Conservation (phyloP, 306 rosid genomes). For the Neltuma alba region DNA sequence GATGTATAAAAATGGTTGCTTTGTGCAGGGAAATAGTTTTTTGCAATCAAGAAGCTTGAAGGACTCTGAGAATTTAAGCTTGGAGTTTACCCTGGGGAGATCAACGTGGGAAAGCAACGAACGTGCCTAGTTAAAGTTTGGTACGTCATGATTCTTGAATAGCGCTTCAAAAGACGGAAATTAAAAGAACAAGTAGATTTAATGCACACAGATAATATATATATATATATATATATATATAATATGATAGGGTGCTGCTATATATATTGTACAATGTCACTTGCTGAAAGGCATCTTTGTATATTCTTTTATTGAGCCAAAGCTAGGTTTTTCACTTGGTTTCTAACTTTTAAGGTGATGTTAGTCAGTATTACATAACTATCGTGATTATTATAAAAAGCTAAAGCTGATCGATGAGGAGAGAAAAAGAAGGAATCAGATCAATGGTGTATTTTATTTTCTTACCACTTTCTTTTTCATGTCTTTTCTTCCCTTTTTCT, state of each 20-base stretch:
- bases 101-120: slow-evolving; percentile 51
- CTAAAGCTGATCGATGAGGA: slow-evolving; percentile 54
- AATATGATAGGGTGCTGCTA: slow-evolving; percentile 37
- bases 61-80: slow-evolving; percentile 57
- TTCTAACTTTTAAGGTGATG: slow-evolving; percentile 39
- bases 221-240: slow-evolving; percentile 27
- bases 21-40: slow-evolving; percentile 58
- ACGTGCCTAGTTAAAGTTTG: slow-evolving; percentile 35
- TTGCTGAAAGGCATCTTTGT: slow-evolving; percentile 53
- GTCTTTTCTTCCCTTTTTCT: slow-evolving; percentile 24
- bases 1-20: slow-evolving; percentile 27
- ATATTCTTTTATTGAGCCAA: slow-evolving; percentile 53
- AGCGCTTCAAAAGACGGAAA: slow-evolving; percentile 21
- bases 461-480: slow-evolving; percentile 35
- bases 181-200: not conserved
- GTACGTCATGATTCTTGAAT: slow-evolving; percentile 29
- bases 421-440: slow-evolving; percentile 59
- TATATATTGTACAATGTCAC: slow-evolving; percentile 47
- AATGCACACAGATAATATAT: slow-evolving; percentile 34
- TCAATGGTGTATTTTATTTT: slow-evolving; percentile 39
- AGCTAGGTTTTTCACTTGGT: slow-evolving; percentile 39
- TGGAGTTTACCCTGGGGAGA: slow-evolving; percentile 78
- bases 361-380: slow-evolving; percentile 46
- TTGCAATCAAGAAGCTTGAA: slow-evolving; percentile 47
- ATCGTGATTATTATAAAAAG: slow-evolving; percentile 47